Percentiles rank a stretch among this genome's conserved stretches.
Conservation (phyloP, 2,329 filamentous ascomycete species). For the Plenodomus biglobosus region DNA sequence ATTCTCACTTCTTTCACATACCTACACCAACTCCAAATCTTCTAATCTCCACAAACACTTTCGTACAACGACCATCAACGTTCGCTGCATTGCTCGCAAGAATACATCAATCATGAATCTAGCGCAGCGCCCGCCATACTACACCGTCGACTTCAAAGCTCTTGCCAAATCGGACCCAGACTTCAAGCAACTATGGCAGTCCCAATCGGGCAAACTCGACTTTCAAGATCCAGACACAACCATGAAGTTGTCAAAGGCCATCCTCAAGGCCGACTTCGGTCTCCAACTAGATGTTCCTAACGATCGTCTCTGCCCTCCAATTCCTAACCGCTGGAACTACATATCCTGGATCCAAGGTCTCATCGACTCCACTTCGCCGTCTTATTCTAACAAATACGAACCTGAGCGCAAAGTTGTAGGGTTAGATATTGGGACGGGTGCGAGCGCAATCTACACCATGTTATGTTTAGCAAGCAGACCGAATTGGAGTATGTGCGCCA, state of each 20-base stretch:
- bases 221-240: constrained; percentile 78
- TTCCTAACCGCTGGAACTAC: constrained; percentile 77
- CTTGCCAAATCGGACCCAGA: constrained; percentile 61
- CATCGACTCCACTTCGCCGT: constrained; percentile 66
- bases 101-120: constrained; percentile 18
- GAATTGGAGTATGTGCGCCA: constrained; percentile 59
- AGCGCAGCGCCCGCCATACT: constrained; percentile 49
- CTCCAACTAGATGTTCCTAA: constrained; percentile 70
- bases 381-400: constrained; percentile 50
- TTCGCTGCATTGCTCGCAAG: neutral
- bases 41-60: neutral
- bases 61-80: neutral
- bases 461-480: constrained; percentile 70
- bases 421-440: constrained; percentile 86
- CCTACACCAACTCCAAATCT: neutral
- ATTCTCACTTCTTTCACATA: neutral
- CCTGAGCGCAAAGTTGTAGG: constrained; percentile 62
- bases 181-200: constrained; percentile 57
- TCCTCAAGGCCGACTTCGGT: constrained; percentile 75
- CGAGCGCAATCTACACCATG: constrained; percentile 88
- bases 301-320: constrained; percentile 83
- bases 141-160: constrained; percentile 61
- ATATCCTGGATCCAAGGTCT: constrained; percentile 84
- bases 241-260: constrained; percentile 73
- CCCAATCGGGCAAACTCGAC: constrained; percentile 64